phyloP scores from a whole-genome alignment of 2,329 filamentous ascomycete genomes.

The Emmonsiellopsis sp. region DNA sequence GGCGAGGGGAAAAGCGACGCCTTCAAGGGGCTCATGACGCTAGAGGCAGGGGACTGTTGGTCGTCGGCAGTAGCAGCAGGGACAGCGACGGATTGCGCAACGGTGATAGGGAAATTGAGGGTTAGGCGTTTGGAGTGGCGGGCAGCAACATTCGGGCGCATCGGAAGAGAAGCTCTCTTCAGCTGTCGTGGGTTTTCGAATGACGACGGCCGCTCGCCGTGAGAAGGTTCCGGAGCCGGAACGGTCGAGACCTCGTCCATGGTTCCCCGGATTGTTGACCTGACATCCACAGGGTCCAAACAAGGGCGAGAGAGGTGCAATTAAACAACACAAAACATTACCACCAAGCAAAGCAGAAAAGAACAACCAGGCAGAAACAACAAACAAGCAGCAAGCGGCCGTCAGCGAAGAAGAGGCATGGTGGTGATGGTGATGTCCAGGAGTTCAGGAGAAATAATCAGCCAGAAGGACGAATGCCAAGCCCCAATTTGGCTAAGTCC shows the following conservation, averaged over 20 bases:
- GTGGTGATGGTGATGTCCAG: neutral
- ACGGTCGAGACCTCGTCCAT: neutral
- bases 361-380: neutral
- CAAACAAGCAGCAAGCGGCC: neutral
- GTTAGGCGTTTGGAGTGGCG: conserved; percentile 37
- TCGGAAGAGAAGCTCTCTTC: conserved; percentile 23
- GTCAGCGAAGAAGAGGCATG: neutral
- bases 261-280: neutral
- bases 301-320: neutral
- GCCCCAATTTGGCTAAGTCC: neutral
- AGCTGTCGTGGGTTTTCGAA: conserved; percentile 1
- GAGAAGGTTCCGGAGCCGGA: neutral
- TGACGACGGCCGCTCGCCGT: neutral
- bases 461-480: neutral
- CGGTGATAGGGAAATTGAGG: conserved; percentile 36
- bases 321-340: neutral
- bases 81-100: conserved; percentile 9
- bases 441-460: neutral
- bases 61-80: conserved; percentile 10
- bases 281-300: neutral
- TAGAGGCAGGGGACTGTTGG: conserved; percentile 19
- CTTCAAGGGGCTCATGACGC: conserved; percentile 23
- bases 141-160: conserved; percentile 25
- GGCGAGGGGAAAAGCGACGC: conserved; percentile 24
- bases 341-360: neutral